phyloP scores from a whole-genome alignment of 2,329 filamentous ascomycete species.

The Sordariomycetes sp. region DNA sequence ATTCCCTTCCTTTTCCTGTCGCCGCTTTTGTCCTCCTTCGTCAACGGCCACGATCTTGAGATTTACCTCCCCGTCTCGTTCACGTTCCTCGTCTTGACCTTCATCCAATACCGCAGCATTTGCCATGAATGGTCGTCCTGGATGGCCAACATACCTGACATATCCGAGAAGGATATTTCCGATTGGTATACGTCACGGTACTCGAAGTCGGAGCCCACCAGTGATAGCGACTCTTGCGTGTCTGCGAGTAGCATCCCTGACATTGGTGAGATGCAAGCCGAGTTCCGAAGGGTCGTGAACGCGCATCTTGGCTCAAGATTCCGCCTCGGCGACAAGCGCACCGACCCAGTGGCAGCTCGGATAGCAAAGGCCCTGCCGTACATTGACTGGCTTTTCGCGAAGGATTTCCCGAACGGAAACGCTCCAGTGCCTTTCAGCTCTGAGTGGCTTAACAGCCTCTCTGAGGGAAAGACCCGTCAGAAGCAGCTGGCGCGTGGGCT shows the following conservation, averaged over 20 bases:
- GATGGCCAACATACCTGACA: constrained; percentile 32
- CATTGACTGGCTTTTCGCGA: constrained; percentile 20
- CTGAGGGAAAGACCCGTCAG: constrained; percentile 18
- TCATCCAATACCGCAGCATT: constrained; percentile 37
- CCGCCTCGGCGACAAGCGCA: constrained; percentile 1
- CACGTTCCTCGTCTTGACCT: constrained; percentile 33
- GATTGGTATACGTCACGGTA: constrained; percentile 25
- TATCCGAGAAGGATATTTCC: constrained; percentile 34
- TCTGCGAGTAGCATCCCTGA: constrained; percentile 4
- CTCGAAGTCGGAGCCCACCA: constrained; percentile 10
- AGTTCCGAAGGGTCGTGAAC: constrained; percentile 19
- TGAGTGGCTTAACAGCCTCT: constrained; percentile 20
- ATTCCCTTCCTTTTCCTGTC: constrained; percentile 43
- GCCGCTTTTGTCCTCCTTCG: constrained; percentile 39
- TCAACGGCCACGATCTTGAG: constrained; percentile 34
- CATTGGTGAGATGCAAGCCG: constrained; percentile 4
- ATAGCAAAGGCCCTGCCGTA: constrained; percentile 17
- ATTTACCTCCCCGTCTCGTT: constrained; percentile 43
- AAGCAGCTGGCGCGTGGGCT: constrained; percentile 19
- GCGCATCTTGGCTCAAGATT: constrained; percentile 2
- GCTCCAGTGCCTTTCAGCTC: constrained; percentile 16
- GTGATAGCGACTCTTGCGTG: constrained; percentile 9
- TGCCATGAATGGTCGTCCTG: constrained; percentile 46
- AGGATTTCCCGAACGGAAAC: constrained; percentile 14
- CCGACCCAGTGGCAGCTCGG: constrained; percentile 10